Evolutionary conservation across 2,329 filamentous ascomycete genomes (phyloP).

Genomic region (Cladosporium oxysporum): DNA sequence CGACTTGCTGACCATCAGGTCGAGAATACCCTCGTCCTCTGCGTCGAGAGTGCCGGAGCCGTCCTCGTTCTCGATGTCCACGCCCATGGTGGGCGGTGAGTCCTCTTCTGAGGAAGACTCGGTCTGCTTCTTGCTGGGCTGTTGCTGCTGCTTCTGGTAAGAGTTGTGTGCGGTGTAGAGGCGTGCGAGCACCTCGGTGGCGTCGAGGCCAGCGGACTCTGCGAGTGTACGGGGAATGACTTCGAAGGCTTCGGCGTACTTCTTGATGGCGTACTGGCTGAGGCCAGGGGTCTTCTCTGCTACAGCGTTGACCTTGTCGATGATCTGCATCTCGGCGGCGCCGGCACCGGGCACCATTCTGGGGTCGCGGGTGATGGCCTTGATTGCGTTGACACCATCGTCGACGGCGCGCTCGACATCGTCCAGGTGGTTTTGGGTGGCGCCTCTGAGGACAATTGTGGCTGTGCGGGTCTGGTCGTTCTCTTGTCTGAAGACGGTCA

Average conservation of each 20-base stretch:
- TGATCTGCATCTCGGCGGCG: constrained; percentile 89
- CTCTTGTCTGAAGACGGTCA: constrained; percentile 98
- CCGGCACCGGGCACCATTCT: constrained; percentile 91
- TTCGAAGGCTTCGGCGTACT: constrained; percentile 96
- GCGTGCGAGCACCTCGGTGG: constrained; percentile 91
- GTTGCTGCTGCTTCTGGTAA: constrained; percentile 14
- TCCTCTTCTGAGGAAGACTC: constrained; percentile 58
- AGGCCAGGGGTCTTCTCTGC: constrained; percentile 92
- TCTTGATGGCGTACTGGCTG: constrained; percentile 94
- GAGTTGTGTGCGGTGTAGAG: constrained; percentile 80
- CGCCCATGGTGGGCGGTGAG: constrained; percentile 85
- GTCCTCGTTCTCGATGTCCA: constrained; percentile 89
- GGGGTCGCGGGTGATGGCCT: constrained; percentile 93
- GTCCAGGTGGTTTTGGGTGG: constrained; percentile 96
- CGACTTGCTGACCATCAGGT: constrained; percentile 86
- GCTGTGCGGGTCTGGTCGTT: constrained; percentile 88
- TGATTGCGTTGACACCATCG: constrained; percentile 97
- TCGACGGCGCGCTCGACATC: constrained; percentile 96
- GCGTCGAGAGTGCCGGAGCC: constrained; percentile 81
- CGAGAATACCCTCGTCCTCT: constrained; percentile 83
- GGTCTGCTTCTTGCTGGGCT: constrained; percentile 29
- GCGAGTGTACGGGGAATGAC: constrained; percentile 92
- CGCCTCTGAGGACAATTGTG: constrained; percentile 89
- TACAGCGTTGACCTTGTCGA: constrained; percentile 85
- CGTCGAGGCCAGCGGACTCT: constrained; percentile 92